Percentiles rank a stretch among this genome's conserved stretches.
Conservation (phyloP, 257 asterid genomes). For the Scutellaria minor region DNA sequence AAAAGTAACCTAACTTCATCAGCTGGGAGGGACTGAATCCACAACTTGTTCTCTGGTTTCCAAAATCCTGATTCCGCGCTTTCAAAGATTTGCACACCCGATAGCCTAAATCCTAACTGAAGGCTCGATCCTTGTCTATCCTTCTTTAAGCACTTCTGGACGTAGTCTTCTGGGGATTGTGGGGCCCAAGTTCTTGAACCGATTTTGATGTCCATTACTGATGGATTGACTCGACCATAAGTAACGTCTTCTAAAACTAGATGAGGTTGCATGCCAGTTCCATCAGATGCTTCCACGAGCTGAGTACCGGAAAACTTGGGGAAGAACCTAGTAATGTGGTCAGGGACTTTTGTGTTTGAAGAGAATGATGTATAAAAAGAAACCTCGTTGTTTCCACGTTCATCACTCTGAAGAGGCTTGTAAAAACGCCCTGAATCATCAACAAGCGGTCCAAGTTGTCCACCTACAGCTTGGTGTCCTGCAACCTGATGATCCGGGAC, state of each 20-base stretch:
- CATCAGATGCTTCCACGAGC: constrained; percentile 88
- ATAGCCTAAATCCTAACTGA: constrained; percentile 74
- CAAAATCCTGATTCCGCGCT: constrained; percentile 55
- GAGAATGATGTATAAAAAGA: constrained; percentile 73
- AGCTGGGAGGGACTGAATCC: constrained; percentile 53
- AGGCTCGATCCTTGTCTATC: constrained; percentile 70
- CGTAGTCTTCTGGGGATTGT: constrained; percentile 62
- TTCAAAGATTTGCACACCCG: constrained; percentile 68
- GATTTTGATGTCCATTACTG: constrained; percentile 84
- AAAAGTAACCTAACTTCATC: constrained; percentile 58
- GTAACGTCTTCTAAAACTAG: constrained; percentile 67
- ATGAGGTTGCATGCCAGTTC: constrained; percentile 81
- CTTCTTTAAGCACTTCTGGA: constrained; percentile 69
- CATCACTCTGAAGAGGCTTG: constrained; percentile 91
- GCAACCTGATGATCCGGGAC: constrained; percentile 89
- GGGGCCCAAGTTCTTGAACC: constrained; percentile 93
- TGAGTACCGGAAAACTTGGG: constrained; percentile 77
- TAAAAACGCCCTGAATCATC: constrained; percentile 91
- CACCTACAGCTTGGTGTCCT: constrained; percentile 75
- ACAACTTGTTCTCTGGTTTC: constrained; percentile 57
- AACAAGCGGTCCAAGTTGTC: constrained; percentile 81
- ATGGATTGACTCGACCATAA: constrained; percentile 53
- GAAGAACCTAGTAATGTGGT: constrained; percentile 66
- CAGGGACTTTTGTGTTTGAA: constrained; percentile 59
- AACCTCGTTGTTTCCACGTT: constrained; percentile 79